Evolutionary conservation across 345 rosid genomes (phyloP).

Genomic region (Eutrema japonicum): DNA sequence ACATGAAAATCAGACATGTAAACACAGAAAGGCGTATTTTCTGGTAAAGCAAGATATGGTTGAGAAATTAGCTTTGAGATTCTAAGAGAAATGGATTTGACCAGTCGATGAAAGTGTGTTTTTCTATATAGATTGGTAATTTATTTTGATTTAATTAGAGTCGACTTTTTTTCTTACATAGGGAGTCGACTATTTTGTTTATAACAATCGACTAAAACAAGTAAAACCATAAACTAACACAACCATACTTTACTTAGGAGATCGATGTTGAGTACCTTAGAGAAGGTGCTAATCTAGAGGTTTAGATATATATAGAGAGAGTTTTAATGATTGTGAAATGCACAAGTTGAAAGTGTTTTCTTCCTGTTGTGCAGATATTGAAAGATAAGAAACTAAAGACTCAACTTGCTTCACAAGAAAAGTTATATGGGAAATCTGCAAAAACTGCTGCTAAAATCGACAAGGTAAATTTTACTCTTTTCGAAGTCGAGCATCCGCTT

Average conservation of each 20-base stretch:
- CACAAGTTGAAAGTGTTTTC: conserved; percentile 4
- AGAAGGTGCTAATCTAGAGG: conserved; percentile 72
- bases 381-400: conserved; percentile 76
- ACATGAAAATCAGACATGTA: neutral
- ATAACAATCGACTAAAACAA: too few relatives aligned
- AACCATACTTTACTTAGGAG: conserved; percentile 42
- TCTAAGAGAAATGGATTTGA: too few relatives aligned
- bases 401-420: conserved; percentile 70
- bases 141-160: too few relatives aligned
- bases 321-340: conserved; percentile 16
- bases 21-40: neutral
- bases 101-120: too few relatives aligned
- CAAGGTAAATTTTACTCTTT: conserved; percentile 55
- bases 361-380: conserved; percentile 43
- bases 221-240: too few relatives aligned
- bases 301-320: conserved; percentile 13
- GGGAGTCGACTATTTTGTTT: too few relatives aligned
- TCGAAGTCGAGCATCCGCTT: neutral
- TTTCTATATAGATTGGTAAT: too few relatives aligned
- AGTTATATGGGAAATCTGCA: conserved; percentile 67
- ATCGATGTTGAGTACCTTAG: conserved; percentile 63
- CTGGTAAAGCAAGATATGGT: too few relatives aligned
- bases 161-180: too few relatives aligned
- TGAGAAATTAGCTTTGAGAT: too few relatives aligned
- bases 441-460: conserved; percentile 82